These are phyloP conservation scores for Salix udensis DNA, from an alignment of 345 rosid genomes.

Conservation along the genomic window DNA sequence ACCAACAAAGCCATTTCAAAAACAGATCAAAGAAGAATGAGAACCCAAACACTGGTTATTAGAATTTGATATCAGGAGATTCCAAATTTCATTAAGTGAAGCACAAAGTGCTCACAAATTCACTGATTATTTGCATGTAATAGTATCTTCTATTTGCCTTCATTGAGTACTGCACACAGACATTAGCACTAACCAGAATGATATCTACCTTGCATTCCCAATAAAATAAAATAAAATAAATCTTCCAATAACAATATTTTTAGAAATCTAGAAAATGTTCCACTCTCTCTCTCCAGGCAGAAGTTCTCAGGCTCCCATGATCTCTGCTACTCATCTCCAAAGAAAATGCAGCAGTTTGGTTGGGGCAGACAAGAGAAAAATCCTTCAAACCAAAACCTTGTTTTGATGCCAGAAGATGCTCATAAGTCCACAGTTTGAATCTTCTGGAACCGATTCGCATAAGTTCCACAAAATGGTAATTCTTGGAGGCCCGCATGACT, in stretches of 20 bases:
- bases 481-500: neutral
- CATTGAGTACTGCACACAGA: neutral
- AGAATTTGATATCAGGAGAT: constrained; percentile 18
- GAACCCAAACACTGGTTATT: constrained; percentile 22
- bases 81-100: neutral
- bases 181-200: neutral
- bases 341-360: neutral
- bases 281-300: neutral
- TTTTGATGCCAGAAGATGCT: neutral
- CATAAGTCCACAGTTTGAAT: neutral
- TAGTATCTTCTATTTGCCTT: neutral
- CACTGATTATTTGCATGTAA: neutral
- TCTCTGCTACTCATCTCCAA: neutral
- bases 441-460: neutral
- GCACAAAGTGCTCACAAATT: neutral
- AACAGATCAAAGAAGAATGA: constrained; percentile 20
- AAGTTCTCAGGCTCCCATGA: neutral
- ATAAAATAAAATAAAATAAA: neutral
- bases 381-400: neutral
- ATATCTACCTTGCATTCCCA: neutral
- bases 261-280: neutral
- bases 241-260: neutral
- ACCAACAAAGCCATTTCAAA: neutral
- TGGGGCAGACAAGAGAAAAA: neutral
- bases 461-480: neutral